Evolutionary conservation across 805 yeast genomes (phyloP).

Genomic region (Nakazawaea populi): DNA sequence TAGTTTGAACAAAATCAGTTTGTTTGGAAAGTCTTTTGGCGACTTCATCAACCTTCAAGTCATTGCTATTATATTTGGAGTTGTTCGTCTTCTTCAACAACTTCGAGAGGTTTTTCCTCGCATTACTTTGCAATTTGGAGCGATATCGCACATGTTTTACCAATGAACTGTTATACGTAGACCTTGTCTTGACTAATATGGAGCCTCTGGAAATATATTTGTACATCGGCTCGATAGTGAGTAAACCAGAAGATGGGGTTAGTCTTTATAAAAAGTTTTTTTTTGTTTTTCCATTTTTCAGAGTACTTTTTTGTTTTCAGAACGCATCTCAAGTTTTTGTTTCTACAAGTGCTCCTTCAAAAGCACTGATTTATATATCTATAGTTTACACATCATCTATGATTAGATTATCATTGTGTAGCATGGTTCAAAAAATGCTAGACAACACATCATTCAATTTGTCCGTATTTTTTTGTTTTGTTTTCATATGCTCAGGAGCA

Average conservation of each 20-base stretch:
- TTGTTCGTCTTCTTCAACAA: not conserved
- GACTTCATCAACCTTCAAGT: not conserved
- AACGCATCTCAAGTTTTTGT: not conserved
- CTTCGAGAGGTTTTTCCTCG: conserved; percentile 1
- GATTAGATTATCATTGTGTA: too few species aligned
- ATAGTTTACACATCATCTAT: too few species aligned
- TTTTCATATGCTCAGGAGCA: conserved; percentile 44
- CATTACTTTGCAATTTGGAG: not conserved
- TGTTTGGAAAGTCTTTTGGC: not conserved
- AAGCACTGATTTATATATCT: too few species aligned
- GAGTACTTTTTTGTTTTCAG: not conserved
- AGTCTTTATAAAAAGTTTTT: not conserved
- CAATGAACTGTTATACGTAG: not conserved
- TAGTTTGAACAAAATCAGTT: not conserved
- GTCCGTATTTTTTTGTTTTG: conserved; percentile 26
- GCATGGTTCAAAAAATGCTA: conserved; percentile 35
- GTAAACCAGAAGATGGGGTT: not conserved
- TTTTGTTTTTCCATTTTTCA: conserved; percentile 1
- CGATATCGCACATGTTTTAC: not conserved
- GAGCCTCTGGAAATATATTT: not conserved
- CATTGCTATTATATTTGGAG: not conserved
- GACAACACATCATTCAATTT: conserved; percentile 45
- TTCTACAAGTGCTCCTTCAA: too few species aligned
- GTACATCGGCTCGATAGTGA: not conserved
- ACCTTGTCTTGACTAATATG: not conserved